A percentile compares a stretch with the other conserved stretches of the same genome.
Conservation (phyloP, 2,329 filamentous ascomycete genomes). For the Hypoxylon sp. region DNA sequence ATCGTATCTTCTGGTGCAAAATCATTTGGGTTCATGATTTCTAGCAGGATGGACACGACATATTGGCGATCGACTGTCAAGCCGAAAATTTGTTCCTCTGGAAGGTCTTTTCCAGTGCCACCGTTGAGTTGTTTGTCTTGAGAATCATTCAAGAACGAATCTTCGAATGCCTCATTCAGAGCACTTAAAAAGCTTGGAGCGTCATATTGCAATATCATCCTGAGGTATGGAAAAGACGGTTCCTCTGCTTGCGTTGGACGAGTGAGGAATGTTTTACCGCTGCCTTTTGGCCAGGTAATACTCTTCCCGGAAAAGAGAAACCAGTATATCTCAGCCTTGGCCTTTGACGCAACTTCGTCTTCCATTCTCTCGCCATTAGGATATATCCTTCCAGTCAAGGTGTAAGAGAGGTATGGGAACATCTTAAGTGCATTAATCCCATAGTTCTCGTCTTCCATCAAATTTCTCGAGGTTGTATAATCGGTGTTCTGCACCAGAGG, state of each 20-base stretch:
- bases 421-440: constrained; percentile 86
- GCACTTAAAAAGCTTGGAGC: constrained; percentile 93
- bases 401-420: constrained; percentile 94
- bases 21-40: constrained; percentile 85
- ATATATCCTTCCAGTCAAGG: constrained; percentile 90
- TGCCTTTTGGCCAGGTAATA: constrained; percentile 80
- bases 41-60: constrained; percentile 88
- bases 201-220: constrained; percentile 88
- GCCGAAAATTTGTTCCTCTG: constrained; percentile 76
- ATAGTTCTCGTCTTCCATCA: constrained; percentile 72
- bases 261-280: constrained; percentile 72
- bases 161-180: constrained; percentile 97
- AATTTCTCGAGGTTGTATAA: constrained; percentile 65
- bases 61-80: constrained; percentile 90
- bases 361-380: constrained; percentile 84
- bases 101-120: constrained; percentile 64
- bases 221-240: constrained; percentile 87
- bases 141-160: constrained; percentile 89
- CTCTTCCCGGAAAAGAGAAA: constrained; percentile 91
- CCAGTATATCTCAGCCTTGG: constrained; percentile 91
- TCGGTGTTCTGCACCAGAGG: constrained; percentile 71
- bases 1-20: constrained; percentile 88
- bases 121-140: constrained; percentile 73
- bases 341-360: constrained; percentile 78
- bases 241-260: constrained; percentile 70